phyloP scores from a whole-genome alignment of 1,139 yeast genomes.

The Geotrichum europaeum region DNA sequence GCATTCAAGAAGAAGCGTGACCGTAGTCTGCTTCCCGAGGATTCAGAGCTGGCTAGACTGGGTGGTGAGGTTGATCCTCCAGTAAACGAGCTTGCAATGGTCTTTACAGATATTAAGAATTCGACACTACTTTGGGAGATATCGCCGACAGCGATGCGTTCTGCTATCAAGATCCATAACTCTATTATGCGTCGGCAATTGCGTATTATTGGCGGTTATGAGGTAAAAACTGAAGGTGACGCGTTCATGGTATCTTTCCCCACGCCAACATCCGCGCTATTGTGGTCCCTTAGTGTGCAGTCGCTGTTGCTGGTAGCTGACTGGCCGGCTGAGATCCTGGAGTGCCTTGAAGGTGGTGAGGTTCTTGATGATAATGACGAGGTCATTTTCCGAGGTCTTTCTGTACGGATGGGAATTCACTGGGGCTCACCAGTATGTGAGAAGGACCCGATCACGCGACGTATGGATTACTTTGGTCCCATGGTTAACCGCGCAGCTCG shows the following conservation, averaged over 20 bases:
- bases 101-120: constrained; percentile 93
- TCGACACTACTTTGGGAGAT: constrained; percentile 93
- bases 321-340: constrained; percentile 93
- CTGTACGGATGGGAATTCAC: constrained; percentile 96
- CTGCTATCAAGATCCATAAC: constrained; percentile 92
- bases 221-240: constrained; percentile 98
- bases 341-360: constrained; percentile 78
- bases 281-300: constrained; percentile 95
- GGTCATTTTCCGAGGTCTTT: constrained; percentile 73
- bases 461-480: constrained; percentile 99
- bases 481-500: constrained; percentile 96
- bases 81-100: constrained; percentile 87
- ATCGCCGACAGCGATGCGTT: constrained; percentile 89
- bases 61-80: constrained; percentile 96
- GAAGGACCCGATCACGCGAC: constrained; percentile 83
- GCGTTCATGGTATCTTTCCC: constrained; percentile 99
- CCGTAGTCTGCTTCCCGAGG: constrained; percentile 55
- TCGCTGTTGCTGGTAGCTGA: constrained; percentile 75
- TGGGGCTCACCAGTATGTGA: constrained; percentile 99
- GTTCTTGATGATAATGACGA: constrained; percentile 61
- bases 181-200: constrained; percentile 90
- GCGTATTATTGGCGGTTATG: constrained; percentile 92
- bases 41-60: constrained; percentile 70
- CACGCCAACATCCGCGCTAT: constrained; percentile 79
- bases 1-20: constrained; percentile 48